Evolutionary conservation across 495 filamentous ascomycete genomes (phyloP).

Genomic region (Talaromyces ruber): DNA sequence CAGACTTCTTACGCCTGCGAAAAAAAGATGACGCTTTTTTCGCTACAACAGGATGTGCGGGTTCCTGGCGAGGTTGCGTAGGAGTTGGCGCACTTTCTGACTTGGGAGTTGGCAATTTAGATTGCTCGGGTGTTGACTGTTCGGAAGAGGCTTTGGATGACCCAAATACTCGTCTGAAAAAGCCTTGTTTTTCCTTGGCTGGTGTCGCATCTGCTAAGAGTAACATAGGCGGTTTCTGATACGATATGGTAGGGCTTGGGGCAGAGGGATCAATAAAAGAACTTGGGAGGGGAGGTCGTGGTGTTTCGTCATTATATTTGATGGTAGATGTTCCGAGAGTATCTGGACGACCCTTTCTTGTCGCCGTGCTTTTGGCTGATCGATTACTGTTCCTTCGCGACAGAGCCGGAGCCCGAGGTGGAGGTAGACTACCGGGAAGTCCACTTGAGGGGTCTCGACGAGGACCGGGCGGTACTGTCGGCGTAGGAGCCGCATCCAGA

Average conservation of each 20-base stretch:
- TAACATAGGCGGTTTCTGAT: constrained; percentile 35
- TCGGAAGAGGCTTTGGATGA: constrained; percentile 35
- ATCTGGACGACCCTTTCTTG: constrained; percentile 25
- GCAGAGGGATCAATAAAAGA: constrained; percentile 27
- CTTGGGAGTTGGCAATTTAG: constrained; percentile 5
- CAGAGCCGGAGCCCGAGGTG: constrained; percentile 30
- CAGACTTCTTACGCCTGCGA: constrained; percentile 81
- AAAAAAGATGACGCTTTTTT: constrained; percentile 95
- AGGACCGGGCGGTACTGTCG: constrained; percentile 77
- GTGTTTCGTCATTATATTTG: constrained; percentile 8
- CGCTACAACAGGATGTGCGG: constrained; percentile 50
- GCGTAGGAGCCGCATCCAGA: constrained; percentile 81
- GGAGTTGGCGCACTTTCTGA: constrained; percentile 10
- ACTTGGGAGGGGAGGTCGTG: constrained; percentile 2
- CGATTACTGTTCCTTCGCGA: constrained; percentile 53
- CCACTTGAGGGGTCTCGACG: constrained; percentile 39
- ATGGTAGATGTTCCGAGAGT: constrained; percentile 31
- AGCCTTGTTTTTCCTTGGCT: constrained; percentile 68
- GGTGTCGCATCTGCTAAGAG: constrained; percentile 20
- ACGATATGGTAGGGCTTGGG: constrained; percentile 45
- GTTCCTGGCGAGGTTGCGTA: constrained; percentile 33
- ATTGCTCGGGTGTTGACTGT: constrained; percentile 10
- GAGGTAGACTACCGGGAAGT: constrained; percentile 17
- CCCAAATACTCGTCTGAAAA: constrained; percentile 86
- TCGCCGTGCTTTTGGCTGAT: constrained; percentile 46